Base-by-base conservation (phyloP, 768 basidiomycete species). In the Tricholoma matsutake region DNA sequence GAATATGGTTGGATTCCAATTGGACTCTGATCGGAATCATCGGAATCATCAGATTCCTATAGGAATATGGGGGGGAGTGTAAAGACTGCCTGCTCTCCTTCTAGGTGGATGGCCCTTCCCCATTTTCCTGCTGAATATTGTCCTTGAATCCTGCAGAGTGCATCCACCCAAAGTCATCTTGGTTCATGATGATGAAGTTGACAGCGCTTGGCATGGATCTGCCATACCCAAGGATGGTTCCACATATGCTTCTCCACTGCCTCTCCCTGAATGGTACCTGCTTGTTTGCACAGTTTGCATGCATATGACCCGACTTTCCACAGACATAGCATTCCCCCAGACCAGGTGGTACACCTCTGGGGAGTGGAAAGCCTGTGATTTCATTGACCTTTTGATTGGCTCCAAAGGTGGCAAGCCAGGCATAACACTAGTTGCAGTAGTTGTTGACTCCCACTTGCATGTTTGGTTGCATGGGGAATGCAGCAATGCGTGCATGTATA, bases 21-120 rank as follows among this genome's bases (percentile, higher is more conserved):
- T n/a, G n/a, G n/a, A n/a, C n/a, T n/a, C n/a, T n/a, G n/a, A n/a
- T n/a, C n/a, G n/a, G n/a, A n/a, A n/a, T n/a, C n/a, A n/a, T n/a
- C n/a, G n/a, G n/a, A n/a, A n/a, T n/a, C n/a, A n/a, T n/a, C n/a
- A n/a, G n/a, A n/a, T n/a, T n/a, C n/a, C n/a, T n/a, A n/a, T n/a
- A n/a, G n/a, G n/a, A n/a, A n/a, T n/a, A n/a, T n/a, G n/a, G n/a
- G n/a, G n/a, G n/a, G n/a, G n/a, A n/a, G n/a, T n/a, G n/a, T n/a
- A n/a, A n/a, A n/a, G n/a, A n/a, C n/a, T n/a, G n/a, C 45, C 41
- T 28, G 54, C n/a, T 61, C 41, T 9, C 6, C 52, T 10, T 43
- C 45, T 49, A 62, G 16, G 29, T n/a, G 14, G 57, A 62, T 22
- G 58, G 53, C 58, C 61, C 61, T 58, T 59, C 52, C 47, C 41